Base-by-base conservation (phyloP, 768 basidiomycete species). In the Lentinula boryana region DNA sequence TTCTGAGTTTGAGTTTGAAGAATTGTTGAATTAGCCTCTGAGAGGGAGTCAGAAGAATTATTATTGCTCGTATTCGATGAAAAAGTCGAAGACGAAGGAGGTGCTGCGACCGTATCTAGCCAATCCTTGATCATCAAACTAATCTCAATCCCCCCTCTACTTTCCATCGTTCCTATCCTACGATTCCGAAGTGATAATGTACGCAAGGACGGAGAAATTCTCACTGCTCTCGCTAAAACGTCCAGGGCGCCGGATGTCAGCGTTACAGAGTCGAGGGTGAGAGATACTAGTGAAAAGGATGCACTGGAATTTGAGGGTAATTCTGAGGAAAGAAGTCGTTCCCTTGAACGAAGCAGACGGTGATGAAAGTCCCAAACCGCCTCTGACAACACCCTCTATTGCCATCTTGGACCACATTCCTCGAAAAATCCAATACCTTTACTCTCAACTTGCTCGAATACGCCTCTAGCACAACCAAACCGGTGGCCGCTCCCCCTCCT, bases 361-460 rank as follows among this genome's bases (percentile, higher is more conserved):
- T 23, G 23, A 9, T 4, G 16, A 38, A 13, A n/a, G 16, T 23
- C 54, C 38, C 10, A 40, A 18, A 18, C 32, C 54, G 16, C 55
- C 55, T 56, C 41, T 23, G 8, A 56, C 41, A 5, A 56, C 55
- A 32, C 55, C 32, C 54, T 98, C 95, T 12, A 93, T 79, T 0
- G 89, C 80, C 70, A 86, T 89, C 71, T 90, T 93, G 69, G 62
- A 97, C 72, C 1, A 76, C 70, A 63, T 90, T 97, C 62, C 93
- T 91, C 2, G 93, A 94, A 23, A 99, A 72, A 70, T 99, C 95
- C 23, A 56, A 21, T 3, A 56, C 55, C 55, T 56, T 56, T 27
- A 56, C 16, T 5, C 40, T 56, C 21, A 21, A 41, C 40, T 23
- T 40, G 10, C 36, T 40, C 4, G 43, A 13, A 43, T 56, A 56